Percentiles rank a stretch among this genome's conserved stretches.
phyloP scores from a whole-genome alignment of 1,284 basidiomycete genomes.

The Ganoderma multipileum region DNA sequence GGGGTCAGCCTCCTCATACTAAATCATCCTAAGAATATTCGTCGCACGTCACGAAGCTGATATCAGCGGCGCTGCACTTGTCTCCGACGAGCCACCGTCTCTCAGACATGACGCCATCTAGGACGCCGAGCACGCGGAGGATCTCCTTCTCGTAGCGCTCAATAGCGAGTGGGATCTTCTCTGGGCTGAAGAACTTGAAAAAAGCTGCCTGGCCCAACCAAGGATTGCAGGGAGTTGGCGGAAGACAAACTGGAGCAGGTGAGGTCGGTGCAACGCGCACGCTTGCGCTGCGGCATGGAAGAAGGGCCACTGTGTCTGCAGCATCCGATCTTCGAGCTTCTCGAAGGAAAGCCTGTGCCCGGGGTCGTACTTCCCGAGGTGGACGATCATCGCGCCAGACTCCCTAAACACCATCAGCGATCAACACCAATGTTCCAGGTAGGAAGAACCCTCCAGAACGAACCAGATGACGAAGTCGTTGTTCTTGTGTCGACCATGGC shows the following conservation, averaged over 20 bases:
- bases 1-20: neutral
- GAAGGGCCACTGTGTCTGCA: constrained; percentile 37
- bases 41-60: constrained; percentile 17
- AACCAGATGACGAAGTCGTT: constrained; percentile 36
- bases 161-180: constrained; percentile 35
- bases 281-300: constrained; percentile 42
- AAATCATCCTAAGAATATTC: neutral
- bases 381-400: constrained; percentile 42
- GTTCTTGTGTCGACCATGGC: constrained; percentile 42
- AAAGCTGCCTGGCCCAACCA: constrained; percentile 35
- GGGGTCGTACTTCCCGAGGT: constrained; percentile 44
- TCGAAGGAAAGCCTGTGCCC: constrained; percentile 40
- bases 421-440: neutral
- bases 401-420: constrained; percentile 34
- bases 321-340: constrained; percentile 30
- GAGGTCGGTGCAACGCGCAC: constrained; percentile 9
- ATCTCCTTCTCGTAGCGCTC: constrained; percentile 42
- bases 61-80: constrained; percentile 18
- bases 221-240: constrained; percentile 8
- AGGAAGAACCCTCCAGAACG: neutral
- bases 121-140: constrained; percentile 40
- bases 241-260: neutral
- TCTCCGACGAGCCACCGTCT: constrained; percentile 24
- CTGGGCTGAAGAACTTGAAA: constrained; percentile 34
- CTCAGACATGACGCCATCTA: constrained; percentile 35